Evolutionary conservation across 2,329 filamentous ascomycete species (phyloP), one percentile per base, ranked within the genome.

Genomic region (Leptosphaerulina australis): DNA sequence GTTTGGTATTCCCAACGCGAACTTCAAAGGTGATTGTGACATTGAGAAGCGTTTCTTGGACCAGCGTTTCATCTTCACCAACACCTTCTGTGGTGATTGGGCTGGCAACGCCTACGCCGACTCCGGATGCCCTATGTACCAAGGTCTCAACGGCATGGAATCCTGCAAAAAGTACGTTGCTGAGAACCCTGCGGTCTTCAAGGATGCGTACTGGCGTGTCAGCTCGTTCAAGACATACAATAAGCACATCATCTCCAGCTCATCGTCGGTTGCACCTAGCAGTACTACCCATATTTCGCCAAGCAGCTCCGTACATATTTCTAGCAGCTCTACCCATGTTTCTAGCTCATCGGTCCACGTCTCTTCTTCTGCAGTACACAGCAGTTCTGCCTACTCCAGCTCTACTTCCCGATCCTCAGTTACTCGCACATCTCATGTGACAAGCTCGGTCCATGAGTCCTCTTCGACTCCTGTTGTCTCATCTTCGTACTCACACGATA

Each of bases 81-180:
- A 85, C 2, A 88, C 87, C n/a, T 90, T 95, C 70, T 96, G 91
- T 73, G 91, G 91, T 17, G 83, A 87, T 66, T 96, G 91, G 91
- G 91, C 90, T 4, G 90, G 90, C 18, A 70, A 77, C 28, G 83
- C 86, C 24, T 95, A 88, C 84, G 63, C 65, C 44, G 61, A 71
- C 24, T 79, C 84, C 55, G 78, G 79, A 38, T 91, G 88, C 71
- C 79, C 8, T 74, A 53, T 48, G 36, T 45, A 37, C 11, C 12
- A 29, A 1, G 35, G 45, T 12, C 50, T 61, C 11, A 40, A 25
- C 31, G 20, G 46, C 18, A 50, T 56, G 56, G 53, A 47, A 10
- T 53, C 83, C 0, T 96, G 91, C 77, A 69, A 84, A 36, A 81
- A 83, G 22, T 95, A 84, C 67, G 91, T 95, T 17, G 78, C 79